Evolutionary conservation across 441 rosid genomes (phyloP).

Genomic region (Brassica balearica): DNA sequence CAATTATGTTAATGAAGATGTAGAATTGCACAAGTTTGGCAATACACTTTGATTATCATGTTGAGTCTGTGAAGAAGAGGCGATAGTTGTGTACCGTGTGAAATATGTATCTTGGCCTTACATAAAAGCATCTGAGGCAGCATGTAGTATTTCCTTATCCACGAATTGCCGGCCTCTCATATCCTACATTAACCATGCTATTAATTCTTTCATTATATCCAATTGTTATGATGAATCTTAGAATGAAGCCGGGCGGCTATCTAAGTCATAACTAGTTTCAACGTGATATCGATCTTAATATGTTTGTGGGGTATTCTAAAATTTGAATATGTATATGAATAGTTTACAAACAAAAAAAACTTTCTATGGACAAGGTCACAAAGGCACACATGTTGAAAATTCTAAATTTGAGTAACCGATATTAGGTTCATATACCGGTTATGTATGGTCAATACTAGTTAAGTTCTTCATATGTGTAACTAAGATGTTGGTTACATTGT

Average conservation of each 20-base stretch:
- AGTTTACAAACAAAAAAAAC: not conserved
- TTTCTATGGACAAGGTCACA: not conserved
- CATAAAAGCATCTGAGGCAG: too few species aligned
- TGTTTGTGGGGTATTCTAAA: not conserved
- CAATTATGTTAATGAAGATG: too few species aligned
- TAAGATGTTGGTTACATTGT: too few species aligned
- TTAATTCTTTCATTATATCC: not conserved
- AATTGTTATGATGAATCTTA: not conserved
- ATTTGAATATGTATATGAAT: not conserved
- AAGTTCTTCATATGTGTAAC: too few species aligned
- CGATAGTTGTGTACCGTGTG: too few species aligned
- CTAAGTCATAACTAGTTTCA: not conserved
- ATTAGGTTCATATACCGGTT: too few species aligned
- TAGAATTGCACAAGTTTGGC: too few species aligned
- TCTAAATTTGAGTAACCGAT: not conserved
- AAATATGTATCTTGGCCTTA: too few species aligned
- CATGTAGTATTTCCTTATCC: too few species aligned
- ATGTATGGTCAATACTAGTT: too few species aligned
- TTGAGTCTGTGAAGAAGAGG: too few species aligned
- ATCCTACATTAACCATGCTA: not conserved
- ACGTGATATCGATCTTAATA: not conserved
- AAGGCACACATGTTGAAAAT: not conserved
- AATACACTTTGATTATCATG: too few species aligned
- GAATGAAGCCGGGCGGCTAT: not conserved
- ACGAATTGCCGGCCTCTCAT: conserved; percentile 29